phyloP scores from a whole-genome alignment of 331 rosid genomes.

The Pyrus hybrid region DNA sequence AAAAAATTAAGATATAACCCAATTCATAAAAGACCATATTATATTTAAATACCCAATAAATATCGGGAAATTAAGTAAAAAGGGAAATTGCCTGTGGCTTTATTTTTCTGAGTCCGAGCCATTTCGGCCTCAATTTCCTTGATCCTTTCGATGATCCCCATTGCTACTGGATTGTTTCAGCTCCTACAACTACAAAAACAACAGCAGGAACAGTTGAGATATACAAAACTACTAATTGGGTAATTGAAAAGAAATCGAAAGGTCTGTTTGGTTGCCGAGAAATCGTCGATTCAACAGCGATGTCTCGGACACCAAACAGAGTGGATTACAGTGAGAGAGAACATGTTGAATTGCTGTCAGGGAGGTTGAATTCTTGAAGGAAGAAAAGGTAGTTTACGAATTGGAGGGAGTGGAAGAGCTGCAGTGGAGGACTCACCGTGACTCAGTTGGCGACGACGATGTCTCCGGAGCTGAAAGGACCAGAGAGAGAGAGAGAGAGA shows the following conservation, averaged over 20 bases:
- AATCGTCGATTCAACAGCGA: neutral
- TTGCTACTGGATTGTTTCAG: conserved; percentile 19
- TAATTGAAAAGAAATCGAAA: too few relatives aligned
- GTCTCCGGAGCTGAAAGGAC: neutral
- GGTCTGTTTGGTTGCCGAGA: neutral
- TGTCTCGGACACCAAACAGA: neutral
- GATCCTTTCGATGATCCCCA: conserved; percentile 96
- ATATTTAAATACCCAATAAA: neutral
- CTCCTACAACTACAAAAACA: conserved; percentile 18
- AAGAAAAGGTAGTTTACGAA: neutral
- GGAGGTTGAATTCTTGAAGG: neutral
- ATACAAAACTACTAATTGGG: neutral
- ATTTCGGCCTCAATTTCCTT: conserved; percentile 98
- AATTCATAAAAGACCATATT: neutral
- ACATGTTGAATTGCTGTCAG: neutral
- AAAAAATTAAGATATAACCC: neutral
- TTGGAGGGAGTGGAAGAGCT: neutral
- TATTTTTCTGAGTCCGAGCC: conserved; percentile 99
- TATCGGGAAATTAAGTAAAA: neutral
- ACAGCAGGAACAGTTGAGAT: neutral
- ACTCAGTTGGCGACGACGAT: conserved; percentile 14
- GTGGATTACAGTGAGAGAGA: neutral
- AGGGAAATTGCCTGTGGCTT: conserved; percentile 65
- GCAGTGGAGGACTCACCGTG: conserved; percentile 13
- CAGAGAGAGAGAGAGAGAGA: neutral